Base-by-base conservation (phyloP, 768 basidiomycete species). In the Kwoniella dendrophila region DNA sequence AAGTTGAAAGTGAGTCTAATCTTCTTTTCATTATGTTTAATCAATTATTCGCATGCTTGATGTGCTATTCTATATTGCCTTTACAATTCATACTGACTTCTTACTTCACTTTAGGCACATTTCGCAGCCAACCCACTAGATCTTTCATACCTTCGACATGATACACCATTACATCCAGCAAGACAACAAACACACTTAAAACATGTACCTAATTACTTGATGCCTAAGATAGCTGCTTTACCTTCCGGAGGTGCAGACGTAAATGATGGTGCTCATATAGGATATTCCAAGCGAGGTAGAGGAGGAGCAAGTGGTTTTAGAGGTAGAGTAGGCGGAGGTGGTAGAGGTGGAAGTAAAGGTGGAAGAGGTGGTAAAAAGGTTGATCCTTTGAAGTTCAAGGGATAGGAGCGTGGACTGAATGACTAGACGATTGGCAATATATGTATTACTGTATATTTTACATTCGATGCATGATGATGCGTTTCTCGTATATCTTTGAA, bases 121-220 rank as follows among this genome's bases (percentile, higher is more conserved):
- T 97, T 99, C 66, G 93, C 97, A 73, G 93, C 97, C 73, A 93
- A 98, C 74, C 95, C 95, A 1, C 82, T 90, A 7, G 94, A 97
- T 74, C 83, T 97, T 11, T 91, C 93, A 57, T 96, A 87, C 75
- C 82, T 97, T 45, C 86, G 91, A 1, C 96, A 98, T 79, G 96
- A 99, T 80, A 92, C 92, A 69, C 90, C 94, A 4, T 82, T 97
- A 4, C 91, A 95, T 71, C 92, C 94, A 0, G 88, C 88, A 27
- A 84, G 93, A 47, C 83, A 94, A 11, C 94, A 96, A 75, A 81
- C 92, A 1, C 94, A 98, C 77, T 90, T 98, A 87, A 97, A 95
- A 78, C 90, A 94, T 78, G 86, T 98, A 4, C 96, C 95, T 0
- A 88, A 87, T 57, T 99, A 99, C 75, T 83, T 98, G 27, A 82